These are phyloP conservation scores for Trametopsis cervina DNA, from an alignment of 768 basidiomycete genomes.

Conservation along the genomic window DNA sequence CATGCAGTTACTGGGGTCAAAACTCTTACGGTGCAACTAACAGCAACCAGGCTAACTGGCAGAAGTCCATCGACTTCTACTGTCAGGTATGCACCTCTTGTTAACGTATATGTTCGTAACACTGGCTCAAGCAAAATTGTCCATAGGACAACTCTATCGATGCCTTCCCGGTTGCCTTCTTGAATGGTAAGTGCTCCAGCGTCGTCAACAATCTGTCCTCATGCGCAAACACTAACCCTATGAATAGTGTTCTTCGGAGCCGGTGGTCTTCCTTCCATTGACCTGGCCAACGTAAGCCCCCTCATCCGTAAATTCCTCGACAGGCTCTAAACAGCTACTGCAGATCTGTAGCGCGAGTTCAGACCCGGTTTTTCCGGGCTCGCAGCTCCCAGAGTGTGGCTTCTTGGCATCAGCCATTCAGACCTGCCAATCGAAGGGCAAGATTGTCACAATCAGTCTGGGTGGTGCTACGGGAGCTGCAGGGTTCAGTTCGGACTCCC, in stretches of 20 bases:
- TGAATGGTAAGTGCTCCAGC: conserved; percentile 27
- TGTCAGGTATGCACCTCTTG: conserved; percentile 34
- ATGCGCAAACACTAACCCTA: not conserved
- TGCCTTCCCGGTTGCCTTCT: conserved; percentile 54
- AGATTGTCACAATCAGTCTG: conserved; percentile 33
- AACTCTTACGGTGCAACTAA: conserved; percentile 53
- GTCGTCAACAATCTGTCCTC: no score
- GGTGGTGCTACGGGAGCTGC: conserved; percentile 49
- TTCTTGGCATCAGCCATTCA: conserved; percentile 55
- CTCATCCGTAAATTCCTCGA: not conserved
- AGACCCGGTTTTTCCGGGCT: conserved; percentile 54
- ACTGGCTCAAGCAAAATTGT: not conserved
- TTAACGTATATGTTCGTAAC: not conserved
- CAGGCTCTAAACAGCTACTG: not conserved
- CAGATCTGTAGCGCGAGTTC: conserved; percentile 58
- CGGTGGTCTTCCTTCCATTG: conserved; percentile 50
- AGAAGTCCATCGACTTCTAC: conserved; percentile 42
- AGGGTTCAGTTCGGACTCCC: conserved; percentile 49
- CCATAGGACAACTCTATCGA: conserved; percentile 49
- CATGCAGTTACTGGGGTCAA: conserved; percentile 48
- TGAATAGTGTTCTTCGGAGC: conserved; percentile 40
- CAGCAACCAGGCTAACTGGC: conserved; percentile 36
- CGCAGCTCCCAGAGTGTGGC: conserved; percentile 53
- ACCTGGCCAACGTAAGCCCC: conserved; percentile 48
- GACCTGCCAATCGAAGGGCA: conserved; percentile 46